Base-by-base conservation (phyloP, 345 rosid species). In the Anastatica hierochuntica region DNA sequence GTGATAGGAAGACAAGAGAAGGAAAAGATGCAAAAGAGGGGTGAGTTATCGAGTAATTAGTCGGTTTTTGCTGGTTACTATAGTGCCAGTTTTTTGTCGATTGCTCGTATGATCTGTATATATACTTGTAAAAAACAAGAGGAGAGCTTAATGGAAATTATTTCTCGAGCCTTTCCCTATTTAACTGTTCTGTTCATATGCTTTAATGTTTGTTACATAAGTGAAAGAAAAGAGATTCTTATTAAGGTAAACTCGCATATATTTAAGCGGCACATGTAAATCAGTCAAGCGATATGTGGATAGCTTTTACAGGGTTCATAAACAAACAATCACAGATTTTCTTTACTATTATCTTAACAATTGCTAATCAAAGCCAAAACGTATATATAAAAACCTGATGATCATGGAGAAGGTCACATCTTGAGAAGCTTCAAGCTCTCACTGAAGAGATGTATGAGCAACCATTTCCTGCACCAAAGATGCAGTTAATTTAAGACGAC, bases 391-490 rank as follows among this genome's bases (percentile, higher is more conserved):
- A 24, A 58, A 57, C 70, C 47, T 50, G 53, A 39, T 43, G 64
- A n/a, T n/a, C n/a, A n/a, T n/a, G n/a, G n/a, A n/a, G n/a, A n/a
- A 44, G 5, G 53, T 43, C 13, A 39, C 27, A 20, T 12, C 50
- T 44, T 27, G 13, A 44, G 17, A 49, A 44, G 58, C 53, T 31
- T 56, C 12, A 35, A 33, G 57, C 13, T 47, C 43, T 63, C 63
- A 72, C 52, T 81, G 73, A 74, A 68, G 77, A 13, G 78, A 62
- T 50, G 74, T 69, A 46, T 67, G 83, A 70, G 74, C 49, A 16
- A 77, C 66, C 42, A 90, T 54, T 76, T 90, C 95, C 95, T 90
- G 80, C 43, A 29, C n/a, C n/a, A 71, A 53, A 41, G 14, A 47
- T n/a, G n/a, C n/a, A n/a, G n/a, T n/a, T n/a, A n/a, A n/a, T n/a